phyloP scores from a whole-genome alignment of 1,284 basidiomycete genomes.

The Pseudozyma tsukubaensis region DNA sequence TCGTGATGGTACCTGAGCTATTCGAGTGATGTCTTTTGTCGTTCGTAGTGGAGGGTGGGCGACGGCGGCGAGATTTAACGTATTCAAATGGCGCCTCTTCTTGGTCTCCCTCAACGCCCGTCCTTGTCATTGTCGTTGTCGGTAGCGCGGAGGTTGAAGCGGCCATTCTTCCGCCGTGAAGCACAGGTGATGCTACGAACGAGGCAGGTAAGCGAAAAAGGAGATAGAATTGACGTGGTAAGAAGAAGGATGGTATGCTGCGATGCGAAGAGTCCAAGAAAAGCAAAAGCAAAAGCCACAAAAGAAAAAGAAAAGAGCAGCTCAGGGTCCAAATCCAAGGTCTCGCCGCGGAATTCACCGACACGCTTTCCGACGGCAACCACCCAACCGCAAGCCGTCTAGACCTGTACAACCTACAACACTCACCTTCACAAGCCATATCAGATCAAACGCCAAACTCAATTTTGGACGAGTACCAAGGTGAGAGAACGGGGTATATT shows the following conservation, averaged over 20 bases:
- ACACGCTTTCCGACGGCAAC: no score
- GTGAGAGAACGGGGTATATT: no score
- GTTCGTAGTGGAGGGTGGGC: background rate
- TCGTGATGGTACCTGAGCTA: background rate
- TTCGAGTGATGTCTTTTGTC: constrained; percentile 1
- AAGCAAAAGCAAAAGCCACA: background rate
- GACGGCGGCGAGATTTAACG: background rate
- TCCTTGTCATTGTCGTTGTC: background rate
- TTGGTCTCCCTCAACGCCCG: background rate
- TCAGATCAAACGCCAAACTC: no score
- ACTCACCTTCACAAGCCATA: background rate
- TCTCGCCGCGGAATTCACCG: background rate
- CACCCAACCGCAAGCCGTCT: no score
- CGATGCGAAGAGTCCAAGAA: background rate
- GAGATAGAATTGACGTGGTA: background rate
- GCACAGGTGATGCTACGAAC: no score
- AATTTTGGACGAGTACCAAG: no score
- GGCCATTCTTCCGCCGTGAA: no score
- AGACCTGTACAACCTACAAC: background rate
- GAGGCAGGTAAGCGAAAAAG: no score
- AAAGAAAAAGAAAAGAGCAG: background rate
- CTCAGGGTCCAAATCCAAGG: no score
- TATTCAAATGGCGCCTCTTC: constrained; percentile 1
- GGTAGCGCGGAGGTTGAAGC: background rate
- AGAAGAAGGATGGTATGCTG: background rate